A percentile compares a stretch with the other conserved stretches of the same genome.
phyloP scores from a whole-genome alignment of 2,329 filamentous ascomycete genomes.

The Microsporum ferrugineum region DNA sequence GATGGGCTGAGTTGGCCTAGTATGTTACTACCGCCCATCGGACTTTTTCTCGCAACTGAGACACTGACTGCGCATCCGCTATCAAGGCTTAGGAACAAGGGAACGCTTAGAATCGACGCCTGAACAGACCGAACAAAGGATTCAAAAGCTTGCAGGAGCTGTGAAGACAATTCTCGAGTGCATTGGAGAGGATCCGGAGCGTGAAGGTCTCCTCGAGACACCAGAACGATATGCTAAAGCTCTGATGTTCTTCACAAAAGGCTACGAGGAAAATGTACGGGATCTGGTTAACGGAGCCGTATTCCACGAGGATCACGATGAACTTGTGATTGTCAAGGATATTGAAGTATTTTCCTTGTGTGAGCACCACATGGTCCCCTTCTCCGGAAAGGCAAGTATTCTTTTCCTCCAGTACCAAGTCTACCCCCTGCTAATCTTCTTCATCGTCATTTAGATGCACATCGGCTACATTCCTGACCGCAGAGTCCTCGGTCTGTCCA shows the following conservation, averaged over 20 bases:
- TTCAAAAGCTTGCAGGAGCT: conserved; percentile 51
- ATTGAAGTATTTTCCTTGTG: conserved; percentile 92
- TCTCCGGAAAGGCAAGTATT: conserved; percentile 70
- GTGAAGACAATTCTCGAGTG: conserved; percentile 55
- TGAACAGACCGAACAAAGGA: conserved; percentile 45
- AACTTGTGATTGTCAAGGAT: conserved; percentile 95
- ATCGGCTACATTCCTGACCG: conserved; percentile 93
- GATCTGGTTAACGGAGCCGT: conserved; percentile 89
- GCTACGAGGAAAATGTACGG: conserved; percentile 86
- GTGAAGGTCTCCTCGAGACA: conserved; percentile 52
- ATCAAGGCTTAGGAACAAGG: conserved; percentile 36
- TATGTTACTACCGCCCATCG: conserved; percentile 23
- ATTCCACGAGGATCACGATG: conserved; percentile 93
- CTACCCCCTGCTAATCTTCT: conserved; percentile 6
- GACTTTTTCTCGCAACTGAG: not conserved
- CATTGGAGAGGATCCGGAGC: conserved; percentile 53
- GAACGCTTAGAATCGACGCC: conserved; percentile 46
- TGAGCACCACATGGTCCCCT: conserved; percentile 95
- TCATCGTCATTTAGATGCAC: conserved; percentile 61
- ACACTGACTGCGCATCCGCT: conserved; percentile 1
- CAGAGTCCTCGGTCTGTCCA: conserved; percentile 87
- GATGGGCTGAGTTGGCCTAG: conserved; percentile 43
- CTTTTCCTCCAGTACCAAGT: not conserved
- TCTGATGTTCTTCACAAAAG: conserved; percentile 89
- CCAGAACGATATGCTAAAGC: conserved; percentile 89